A percentile compares a stretch with the other conserved stretches of the same genome.
Evolutionary conservation across 2,329 filamentous ascomycete species (phyloP).

Genomic region (Plenodomus biglobosus): DNA sequence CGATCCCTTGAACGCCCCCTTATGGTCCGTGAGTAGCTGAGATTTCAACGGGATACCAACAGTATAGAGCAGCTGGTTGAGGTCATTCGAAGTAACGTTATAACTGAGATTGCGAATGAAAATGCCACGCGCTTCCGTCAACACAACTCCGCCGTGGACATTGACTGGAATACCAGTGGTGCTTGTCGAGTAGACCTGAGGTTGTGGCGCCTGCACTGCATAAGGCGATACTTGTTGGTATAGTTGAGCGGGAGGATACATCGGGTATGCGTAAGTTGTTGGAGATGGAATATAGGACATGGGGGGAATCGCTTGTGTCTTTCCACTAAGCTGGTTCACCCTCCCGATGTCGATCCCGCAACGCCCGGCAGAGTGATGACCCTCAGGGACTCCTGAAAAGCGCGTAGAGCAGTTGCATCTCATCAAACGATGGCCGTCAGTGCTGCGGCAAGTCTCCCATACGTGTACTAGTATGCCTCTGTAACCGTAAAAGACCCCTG

Average conservation of each 20-base stretch:
- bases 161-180: slow-evolving; percentile 42
- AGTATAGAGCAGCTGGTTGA: slow-evolving; percentile 29
- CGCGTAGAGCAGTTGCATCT: slow-evolving; percentile 40
- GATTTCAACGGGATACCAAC: slow-evolving; percentile 28
- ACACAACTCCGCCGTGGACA: slow-evolving; percentile 36
- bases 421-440: slow-evolving; percentile 28
- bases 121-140: slow-evolving; percentile 43
- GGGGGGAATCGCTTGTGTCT: slow-evolving; percentile 7
- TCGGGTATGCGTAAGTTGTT: slow-evolving; percentile 25
- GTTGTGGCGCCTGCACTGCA: slow-evolving; percentile 18
- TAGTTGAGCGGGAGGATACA: slow-evolving; percentile 21
- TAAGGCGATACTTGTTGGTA: slow-evolving; percentile 26
- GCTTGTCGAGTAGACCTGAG: slow-evolving; percentile 35
- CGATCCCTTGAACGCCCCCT: slow-evolving; percentile 34
- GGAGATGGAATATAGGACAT: slow-evolving; percentile 21
- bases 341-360: slow-evolving; percentile 36
- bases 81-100: slow-evolving; percentile 27
- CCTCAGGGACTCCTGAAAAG: slow-evolving; percentile 28
- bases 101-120: slow-evolving; percentile 40
- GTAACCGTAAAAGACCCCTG: slow-evolving; percentile 26
- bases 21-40: slow-evolving; percentile 29
- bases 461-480: slow-evolving; percentile 36
- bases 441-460: slow-evolving; percentile 35
- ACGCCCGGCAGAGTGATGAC: slow-evolving; percentile 29
- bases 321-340: slow-evolving; percentile 25